phyloP scores from a whole-genome alignment of 2,329 filamentous ascomycete species.

The Didymella arachidicola region DNA sequence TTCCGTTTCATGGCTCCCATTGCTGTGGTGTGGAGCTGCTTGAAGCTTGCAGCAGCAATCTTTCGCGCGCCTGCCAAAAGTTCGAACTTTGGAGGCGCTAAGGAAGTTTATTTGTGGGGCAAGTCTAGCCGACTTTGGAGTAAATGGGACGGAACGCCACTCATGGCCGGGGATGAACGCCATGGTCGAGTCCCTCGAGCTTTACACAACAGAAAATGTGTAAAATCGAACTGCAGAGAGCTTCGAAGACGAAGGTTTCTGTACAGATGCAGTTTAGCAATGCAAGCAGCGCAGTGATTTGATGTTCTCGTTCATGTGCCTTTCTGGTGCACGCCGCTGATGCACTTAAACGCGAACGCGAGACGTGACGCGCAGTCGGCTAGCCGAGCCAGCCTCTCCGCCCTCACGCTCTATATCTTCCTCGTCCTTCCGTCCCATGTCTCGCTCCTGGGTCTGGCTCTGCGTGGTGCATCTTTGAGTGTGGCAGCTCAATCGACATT shows the following conservation, averaged over 20 bases:
- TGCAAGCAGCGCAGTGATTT: not conserved
- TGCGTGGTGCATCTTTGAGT: conserved; percentile 3
- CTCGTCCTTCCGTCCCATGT: conserved; percentile 21
- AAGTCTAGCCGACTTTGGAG: not conserved
- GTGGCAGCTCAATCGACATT: conserved; percentile 7
- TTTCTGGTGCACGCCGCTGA: not conserved
- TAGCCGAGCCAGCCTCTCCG: conserved; percentile 32
- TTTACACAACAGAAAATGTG: not conserved
- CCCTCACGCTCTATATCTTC: conserved; percentile 21
- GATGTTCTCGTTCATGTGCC: not conserved
- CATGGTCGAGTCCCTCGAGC: not conserved
- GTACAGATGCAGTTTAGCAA: not conserved
- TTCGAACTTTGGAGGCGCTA: conserved; percentile 7
- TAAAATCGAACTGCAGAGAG: not conserved
- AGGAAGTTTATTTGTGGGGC: conserved; percentile 33
- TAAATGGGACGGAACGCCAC: not conserved
- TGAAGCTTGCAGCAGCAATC: conserved; percentile 24
- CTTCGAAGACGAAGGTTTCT: not conserved
- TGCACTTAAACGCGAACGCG: conserved; percentile 32
- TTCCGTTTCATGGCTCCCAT: conserved; percentile 59
- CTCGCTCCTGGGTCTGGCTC: conserved; percentile 3
- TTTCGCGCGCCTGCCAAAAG: conserved; percentile 27
- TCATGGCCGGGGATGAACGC: not conserved
- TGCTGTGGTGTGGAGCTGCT: conserved; percentile 21
- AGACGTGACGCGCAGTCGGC: conserved; percentile 20